These are phyloP conservation scores for Buxus sempervirens DNA, from an alignment of 164 flowering plant genomes.

Conservation along the genomic window DNA sequence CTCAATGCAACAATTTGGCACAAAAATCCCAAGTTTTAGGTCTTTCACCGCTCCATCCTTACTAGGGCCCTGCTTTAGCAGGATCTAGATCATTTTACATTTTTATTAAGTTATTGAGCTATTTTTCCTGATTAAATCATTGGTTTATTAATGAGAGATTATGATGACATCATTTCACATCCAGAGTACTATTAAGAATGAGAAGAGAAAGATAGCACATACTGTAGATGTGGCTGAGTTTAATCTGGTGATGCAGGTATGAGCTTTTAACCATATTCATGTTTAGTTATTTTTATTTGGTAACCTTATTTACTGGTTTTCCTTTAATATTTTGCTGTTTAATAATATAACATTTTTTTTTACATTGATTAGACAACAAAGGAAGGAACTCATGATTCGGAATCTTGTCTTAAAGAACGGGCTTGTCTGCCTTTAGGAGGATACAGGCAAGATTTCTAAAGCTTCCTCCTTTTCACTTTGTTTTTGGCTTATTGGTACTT, in stretches of 20 bases:
- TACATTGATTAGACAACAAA: conserved; percentile 63
- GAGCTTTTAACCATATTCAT: neutral
- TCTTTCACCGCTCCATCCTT: no score
- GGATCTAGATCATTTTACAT: no score
- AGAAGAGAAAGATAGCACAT: conserved; percentile 34
- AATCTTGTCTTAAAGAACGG: conserved; percentile 75
- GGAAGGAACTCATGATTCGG: conserved; percentile 81
- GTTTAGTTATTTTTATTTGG: neutral
- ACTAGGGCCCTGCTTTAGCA: no score
- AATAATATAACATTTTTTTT: neutral
- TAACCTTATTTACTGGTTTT: neutral
- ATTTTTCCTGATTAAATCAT: neutral
- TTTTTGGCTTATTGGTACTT: neutral
- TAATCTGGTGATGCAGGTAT: conserved; percentile 92
- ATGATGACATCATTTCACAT: conserved; percentile 4
- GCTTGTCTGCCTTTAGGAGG: conserved; percentile 97
- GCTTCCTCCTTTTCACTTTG: neutral
- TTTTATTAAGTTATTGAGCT: neutral
- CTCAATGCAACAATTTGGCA: no score
- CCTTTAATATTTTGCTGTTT: neutral
- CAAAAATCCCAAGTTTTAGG: no score
- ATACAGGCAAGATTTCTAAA: conserved; percentile 64
- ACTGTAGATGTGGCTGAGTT: conserved; percentile 71
- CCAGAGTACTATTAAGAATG: conserved; percentile 60
- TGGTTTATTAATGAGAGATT: neutral